A percentile compares a stretch with the other conserved stretches of the same genome.
These are phyloP conservation scores for Aspergillus sclerotiicarbonarius DNA, from an alignment of 495 filamentous ascomycete genomes.

Conservation along the genomic window DNA sequence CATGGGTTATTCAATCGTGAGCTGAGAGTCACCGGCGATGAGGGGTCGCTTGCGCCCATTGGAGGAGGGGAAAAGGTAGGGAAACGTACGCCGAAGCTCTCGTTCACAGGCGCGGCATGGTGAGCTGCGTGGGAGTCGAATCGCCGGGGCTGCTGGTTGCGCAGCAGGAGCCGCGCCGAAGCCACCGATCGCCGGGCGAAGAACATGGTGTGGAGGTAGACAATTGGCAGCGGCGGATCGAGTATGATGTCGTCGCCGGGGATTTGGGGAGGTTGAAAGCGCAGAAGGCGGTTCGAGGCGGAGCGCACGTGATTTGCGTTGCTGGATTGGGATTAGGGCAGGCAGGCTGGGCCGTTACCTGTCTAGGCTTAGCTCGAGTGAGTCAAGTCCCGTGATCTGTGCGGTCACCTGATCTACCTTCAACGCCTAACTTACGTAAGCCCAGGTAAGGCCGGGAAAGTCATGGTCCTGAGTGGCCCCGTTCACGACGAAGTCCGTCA, in stretches of 20 bases:
- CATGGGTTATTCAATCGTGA: conserved; percentile 7
- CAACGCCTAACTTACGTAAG: background rate
- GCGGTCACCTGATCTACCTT: no score
- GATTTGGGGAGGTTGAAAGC: conserved; percentile 19
- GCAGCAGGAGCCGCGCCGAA: conserved; percentile 43
- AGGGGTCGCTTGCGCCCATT: background rate
- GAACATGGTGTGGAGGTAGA: conserved; percentile 42
- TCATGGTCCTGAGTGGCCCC: no score
- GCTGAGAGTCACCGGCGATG: background rate
- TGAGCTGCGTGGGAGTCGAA: conserved; percentile 45
- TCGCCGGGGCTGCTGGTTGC: conserved; percentile 43
- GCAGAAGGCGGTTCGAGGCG: conserved; percentile 16
- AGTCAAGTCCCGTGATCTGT: background rate
- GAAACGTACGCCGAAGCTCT: conserved; percentile 62
- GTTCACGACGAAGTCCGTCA: no score
- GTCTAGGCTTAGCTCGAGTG: background rate
- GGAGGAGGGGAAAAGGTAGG: conserved; percentile 19
- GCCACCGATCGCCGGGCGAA: conserved; percentile 43
- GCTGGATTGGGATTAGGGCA: conserved; percentile 13
- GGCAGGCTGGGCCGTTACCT: background rate
- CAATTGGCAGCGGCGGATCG: conserved; percentile 32
- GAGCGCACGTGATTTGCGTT: conserved; percentile 17
- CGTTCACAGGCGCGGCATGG: conserved; percentile 56
- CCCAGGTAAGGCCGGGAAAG: no score
- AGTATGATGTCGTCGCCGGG: conserved; percentile 27